These are phyloP conservation scores for Serendipita indica DNA, from an alignment of 768 basidiomycete species.

Conservation along the genomic window DNA sequence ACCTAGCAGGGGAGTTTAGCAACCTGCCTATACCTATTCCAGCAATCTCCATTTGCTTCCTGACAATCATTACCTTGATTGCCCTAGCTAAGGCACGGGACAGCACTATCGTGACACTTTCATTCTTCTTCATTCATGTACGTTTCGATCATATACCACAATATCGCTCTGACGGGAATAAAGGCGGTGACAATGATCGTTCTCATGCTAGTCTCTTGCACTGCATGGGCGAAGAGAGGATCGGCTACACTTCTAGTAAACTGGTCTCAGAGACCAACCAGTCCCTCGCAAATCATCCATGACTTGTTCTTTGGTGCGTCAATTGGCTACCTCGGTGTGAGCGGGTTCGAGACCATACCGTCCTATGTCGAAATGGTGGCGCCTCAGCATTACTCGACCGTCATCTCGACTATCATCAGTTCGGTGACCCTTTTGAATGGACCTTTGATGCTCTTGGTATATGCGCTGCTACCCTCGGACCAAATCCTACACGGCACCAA, in stretches of 20 bases:
- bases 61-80: constrained; percentile 38
- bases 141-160: constrained; percentile 17
- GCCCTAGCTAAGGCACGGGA: constrained; percentile 47
- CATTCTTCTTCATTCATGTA: constrained; percentile 46
- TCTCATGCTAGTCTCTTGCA: constrained; percentile 34
- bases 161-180: not conserved
- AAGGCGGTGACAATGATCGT: constrained; percentile 42
- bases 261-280: constrained; percentile 31
- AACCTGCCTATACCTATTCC: constrained; percentile 40
- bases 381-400: constrained; percentile 37
- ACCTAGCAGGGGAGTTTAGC: constrained; percentile 46
- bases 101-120: constrained; percentile 44
- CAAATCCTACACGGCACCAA: constrained; percentile 38
- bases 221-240: constrained; percentile 41
- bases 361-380: constrained; percentile 51
- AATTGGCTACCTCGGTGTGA: constrained; percentile 55
- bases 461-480: constrained; percentile 43
- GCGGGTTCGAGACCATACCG: constrained; percentile 42
- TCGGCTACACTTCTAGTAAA: constrained; percentile 35
- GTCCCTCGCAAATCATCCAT: constrained; percentile 22
- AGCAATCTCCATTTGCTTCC: constrained; percentile 37
- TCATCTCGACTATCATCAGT: constrained; percentile 50
- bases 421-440: constrained; percentile 43
- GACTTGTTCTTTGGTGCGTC: constrained; percentile 55
- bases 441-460: constrained; percentile 40